Conservation (phyloP, 345 rosid species). For the Turnera subulata region DNA sequence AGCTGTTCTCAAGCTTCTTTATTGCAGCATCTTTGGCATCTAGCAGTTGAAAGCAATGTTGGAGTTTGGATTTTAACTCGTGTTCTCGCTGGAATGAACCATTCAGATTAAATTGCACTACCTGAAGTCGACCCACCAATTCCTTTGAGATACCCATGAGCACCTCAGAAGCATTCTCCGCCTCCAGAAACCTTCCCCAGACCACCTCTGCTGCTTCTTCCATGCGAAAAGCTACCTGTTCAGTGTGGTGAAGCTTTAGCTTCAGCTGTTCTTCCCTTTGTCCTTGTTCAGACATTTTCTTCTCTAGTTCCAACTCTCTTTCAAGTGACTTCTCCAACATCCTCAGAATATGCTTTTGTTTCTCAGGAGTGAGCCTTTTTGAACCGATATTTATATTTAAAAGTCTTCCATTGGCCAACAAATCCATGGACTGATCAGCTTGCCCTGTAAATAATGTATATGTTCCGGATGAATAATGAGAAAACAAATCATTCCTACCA, state of each 20-base stretch:
- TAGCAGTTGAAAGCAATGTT: conserved; percentile 38
- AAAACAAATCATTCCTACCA: conserved; percentile 6
- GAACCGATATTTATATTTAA: conserved; percentile 32
- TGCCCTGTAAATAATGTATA: conserved; percentile 46
- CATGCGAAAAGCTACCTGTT: conserved; percentile 77
- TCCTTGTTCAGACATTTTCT: conserved; percentile 48
- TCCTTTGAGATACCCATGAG: conserved; percentile 85
- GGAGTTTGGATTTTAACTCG: conserved; percentile 48
- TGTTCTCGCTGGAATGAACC: conserved; percentile 59
- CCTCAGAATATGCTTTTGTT: conserved; percentile 54
- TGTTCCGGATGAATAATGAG: conserved; percentile 6
- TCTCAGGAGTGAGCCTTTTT: conserved; percentile 44
- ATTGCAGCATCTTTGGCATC: conserved; percentile 43
- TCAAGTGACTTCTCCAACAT: conserved; percentile 76
- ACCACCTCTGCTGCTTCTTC: conserved; percentile 96
- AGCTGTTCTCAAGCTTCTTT: conserved; percentile 45
- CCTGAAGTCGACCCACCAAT: conserved; percentile 54
- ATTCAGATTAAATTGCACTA: conserved; percentile 63
- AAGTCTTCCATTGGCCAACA: conserved; percentile 36
- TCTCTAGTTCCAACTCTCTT: conserved; percentile 76
- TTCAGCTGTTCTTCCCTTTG: conserved; percentile 76
- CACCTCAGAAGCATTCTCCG: conserved; percentile 81
- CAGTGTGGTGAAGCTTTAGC: conserved; percentile 69
- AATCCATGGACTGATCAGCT: conserved; percentile 30
- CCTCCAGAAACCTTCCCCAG: conserved; percentile 91